Evolutionary conservation across 176 grass and related monocot genomes (phyloP).

Genomic region (Olyra latifolia): DNA sequence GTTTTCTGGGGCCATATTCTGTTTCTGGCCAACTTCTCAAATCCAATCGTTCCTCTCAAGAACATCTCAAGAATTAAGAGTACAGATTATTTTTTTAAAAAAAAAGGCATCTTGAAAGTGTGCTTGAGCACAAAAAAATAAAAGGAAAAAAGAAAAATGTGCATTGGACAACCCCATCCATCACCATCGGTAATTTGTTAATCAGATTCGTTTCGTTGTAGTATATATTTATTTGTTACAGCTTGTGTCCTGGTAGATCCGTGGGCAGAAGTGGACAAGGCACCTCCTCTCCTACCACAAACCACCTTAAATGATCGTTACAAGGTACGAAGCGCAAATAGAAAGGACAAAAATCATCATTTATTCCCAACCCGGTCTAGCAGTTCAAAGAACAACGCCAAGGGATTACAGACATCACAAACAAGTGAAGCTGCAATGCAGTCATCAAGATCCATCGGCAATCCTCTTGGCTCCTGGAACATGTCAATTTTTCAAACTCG

Average conservation of each 20-base stretch:
- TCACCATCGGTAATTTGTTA: not conserved
- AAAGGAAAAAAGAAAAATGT: not conserved
- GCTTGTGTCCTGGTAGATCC: not conserved
- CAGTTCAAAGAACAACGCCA: not conserved
- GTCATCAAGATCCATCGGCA: not conserved
- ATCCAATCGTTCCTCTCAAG: no score
- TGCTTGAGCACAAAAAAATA: not conserved
- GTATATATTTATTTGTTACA: not conserved
- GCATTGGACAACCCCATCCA: not conserved
- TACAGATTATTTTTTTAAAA: no score
- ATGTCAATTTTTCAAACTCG: not conserved
- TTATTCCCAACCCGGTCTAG: not conserved
- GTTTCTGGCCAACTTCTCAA: no score
- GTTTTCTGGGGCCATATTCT: no score
- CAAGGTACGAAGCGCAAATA: not conserved
- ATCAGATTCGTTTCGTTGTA: not conserved
- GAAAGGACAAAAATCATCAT: not conserved
- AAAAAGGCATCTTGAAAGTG: not conserved
- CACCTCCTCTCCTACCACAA: slow-evolving; percentile 1
- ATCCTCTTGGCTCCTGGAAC: slow-evolving; percentile 22
- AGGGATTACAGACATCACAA: not conserved
- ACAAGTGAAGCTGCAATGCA: not conserved
- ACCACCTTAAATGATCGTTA: not conserved
- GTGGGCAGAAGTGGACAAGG: not conserved
- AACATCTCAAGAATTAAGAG: not conserved